Base-by-base conservation (phyloP, 2,329 filamentous ascomycete species). In the Paramyrothecium roridum region DNA sequence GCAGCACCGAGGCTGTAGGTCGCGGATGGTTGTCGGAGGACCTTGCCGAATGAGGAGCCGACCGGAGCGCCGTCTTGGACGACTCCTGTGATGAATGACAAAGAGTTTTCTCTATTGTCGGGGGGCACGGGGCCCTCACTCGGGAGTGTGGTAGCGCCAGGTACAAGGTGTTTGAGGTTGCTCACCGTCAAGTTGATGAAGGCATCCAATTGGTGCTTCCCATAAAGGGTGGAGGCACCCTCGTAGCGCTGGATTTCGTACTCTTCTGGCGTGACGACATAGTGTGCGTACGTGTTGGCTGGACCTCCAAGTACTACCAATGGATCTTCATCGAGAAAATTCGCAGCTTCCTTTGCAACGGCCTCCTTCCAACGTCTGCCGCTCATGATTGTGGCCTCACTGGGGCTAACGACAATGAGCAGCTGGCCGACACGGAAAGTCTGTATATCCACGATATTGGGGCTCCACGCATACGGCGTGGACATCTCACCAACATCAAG, bases 311-410 rank as follows among this genome's bases (percentile, higher is more conserved):
- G 78, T 1, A 96, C 89, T 3, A 96, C 91, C n/a, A 91, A 67
- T 0, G 90, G 88, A 2, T 82, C 73, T 0, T 77, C 73, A 6
- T 80, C 70, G 1, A 79, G 64, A 11, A 82, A 78, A 1, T 75
- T 61, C 2, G 76, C 72, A 8, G 83, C 80, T n/a, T 79, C 78
- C 48, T 61, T 50, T 19, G 78, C 73, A 17, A 96, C 80, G 1
- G 90, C 87, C 33, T 84, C 80, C 66, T 88, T 90, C 93, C 93
- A 97, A 23, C 93, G 84, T 21, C 93, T 83, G 1, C 93, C 93
- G 2, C 90, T 84, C 93, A 97, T 98, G 4, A 93, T 97, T 0
- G 90, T 95, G 1, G 90, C 91, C 72, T 97, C 93, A 30, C 91
- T 91, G 0, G 93, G 89, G 33, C 88, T 89, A 26, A 96, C 84